Conservation (phyloP, 306 rosid genomes). For the Sophora flavescens region DNA sequence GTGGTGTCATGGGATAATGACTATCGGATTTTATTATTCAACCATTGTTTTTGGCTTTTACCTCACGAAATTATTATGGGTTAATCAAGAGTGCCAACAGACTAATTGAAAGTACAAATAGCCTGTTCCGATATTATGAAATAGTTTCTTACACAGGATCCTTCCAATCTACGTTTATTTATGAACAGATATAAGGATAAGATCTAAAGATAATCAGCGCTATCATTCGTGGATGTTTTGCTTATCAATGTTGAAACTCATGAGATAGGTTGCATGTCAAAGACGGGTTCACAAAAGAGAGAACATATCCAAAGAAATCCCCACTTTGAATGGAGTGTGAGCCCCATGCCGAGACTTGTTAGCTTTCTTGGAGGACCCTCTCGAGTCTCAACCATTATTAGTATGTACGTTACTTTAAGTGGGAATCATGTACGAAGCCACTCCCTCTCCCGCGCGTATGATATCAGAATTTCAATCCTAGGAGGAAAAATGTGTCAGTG, state of each 20-base stretch:
- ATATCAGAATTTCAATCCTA: neutral
- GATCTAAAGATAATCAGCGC: neutral
- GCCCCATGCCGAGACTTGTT: conserved; percentile 2
- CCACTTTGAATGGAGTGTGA: conserved; percentile 1
- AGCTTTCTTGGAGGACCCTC: conserved; percentile 17
- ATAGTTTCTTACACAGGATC: neutral
- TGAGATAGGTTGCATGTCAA: neutral
- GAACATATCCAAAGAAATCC: neutral
- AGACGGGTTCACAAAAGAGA: neutral
- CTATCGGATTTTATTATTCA: too few relatives aligned
- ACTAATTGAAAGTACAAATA: too few relatives aligned
- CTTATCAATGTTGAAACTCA: neutral
- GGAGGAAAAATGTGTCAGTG: neutral
- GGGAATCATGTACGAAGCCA: conserved; percentile 18
- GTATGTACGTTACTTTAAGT: neutral
- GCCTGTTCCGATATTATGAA: neutral
- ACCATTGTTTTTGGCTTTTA: too few relatives aligned
- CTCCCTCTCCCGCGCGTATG: conserved; percentile 6
- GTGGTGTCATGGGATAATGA: too few relatives aligned
- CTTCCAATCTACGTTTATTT: neutral
- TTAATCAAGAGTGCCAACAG: too few relatives aligned
- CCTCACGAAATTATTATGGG: too few relatives aligned
- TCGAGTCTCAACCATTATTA: neutral
- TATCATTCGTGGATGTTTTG: neutral
- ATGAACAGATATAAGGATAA: conserved; percentile 35